Percentiles rank a stretch among this genome's conserved stretches.
These are phyloP conservation scores for Zygoascus hellenicus DNA, from an alignment of 1,139 yeast genomes.

Conservation along the genomic window DNA sequence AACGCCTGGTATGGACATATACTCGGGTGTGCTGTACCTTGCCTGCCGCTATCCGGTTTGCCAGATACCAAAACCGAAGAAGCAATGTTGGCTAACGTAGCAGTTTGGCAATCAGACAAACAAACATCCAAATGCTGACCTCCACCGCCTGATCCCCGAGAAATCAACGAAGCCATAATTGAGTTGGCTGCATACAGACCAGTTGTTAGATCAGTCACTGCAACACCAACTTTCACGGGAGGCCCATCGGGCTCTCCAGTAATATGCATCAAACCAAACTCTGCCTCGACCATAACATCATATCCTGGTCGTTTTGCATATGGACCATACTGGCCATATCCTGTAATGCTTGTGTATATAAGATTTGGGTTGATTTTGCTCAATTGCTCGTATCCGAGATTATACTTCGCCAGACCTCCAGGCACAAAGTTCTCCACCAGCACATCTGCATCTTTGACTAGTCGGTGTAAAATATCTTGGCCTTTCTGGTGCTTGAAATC, in stretches of 20 bases:
- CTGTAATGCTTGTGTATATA: conserved; percentile 39
- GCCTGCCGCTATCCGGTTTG: conserved; percentile 37
- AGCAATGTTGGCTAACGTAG: conserved; percentile 39
- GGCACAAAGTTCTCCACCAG: conserved; percentile 40
- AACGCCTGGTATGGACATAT: conserved; percentile 42
- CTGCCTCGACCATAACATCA: conserved; percentile 44
- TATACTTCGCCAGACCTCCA: conserved; percentile 36
- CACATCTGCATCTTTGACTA: conserved; percentile 35
- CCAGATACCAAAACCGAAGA: conserved; percentile 38
- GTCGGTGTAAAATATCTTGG: conserved; percentile 29
- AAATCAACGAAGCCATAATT: conserved; percentile 36
- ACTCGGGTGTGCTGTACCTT: conserved; percentile 41
- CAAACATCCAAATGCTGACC: conserved; percentile 39
- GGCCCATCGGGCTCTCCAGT: conserved; percentile 39
- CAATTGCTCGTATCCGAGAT: conserved; percentile 33
- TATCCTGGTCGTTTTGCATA: conserved; percentile 37
- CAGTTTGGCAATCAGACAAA: conserved; percentile 38
- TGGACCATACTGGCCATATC: conserved; percentile 39
- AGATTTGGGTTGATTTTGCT: conserved; percentile 28
- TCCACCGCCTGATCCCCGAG: conserved; percentile 32
- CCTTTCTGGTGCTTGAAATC: conserved; percentile 36
- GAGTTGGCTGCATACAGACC: conserved; percentile 39
- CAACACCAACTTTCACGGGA: conserved; percentile 43
- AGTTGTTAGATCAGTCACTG: conserved; percentile 40
- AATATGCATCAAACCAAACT: conserved; percentile 42